Base-by-base conservation (phyloP, 2,329 filamentous ascomycete genomes). In the Escovopsis sp. region DNA sequence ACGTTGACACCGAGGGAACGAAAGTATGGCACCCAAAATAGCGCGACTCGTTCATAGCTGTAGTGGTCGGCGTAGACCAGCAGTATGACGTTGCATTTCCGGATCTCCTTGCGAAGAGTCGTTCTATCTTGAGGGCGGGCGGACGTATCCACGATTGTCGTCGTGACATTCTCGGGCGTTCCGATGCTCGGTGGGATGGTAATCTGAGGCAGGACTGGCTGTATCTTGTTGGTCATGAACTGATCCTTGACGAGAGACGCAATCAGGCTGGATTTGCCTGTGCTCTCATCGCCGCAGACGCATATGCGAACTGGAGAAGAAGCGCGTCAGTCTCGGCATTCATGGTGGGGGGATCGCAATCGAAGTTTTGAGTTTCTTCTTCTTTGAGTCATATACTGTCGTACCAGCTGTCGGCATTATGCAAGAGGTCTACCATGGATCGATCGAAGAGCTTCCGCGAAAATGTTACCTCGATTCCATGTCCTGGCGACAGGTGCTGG, bases 21-120 rank as follows among this genome's bases (percentile, higher is more conserved):
- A 57, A 98, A 96, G 62, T 95, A 93, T 10, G 91, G 91, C 75
- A 98, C 83, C 91, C 91, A 98, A 62, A 96, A 98, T 37, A 98
- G 70, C 4, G 89, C 91, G 4, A 98, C 88, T 32, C 91, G 74
- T 59, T 98, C 91, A 66, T 96, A 98, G 71, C 88, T 96, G 68
- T 98, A 98, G 64, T 96, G 89, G 60, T 98, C 91, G 50, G 88
- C 88, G 62, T 98, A 98, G 42, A 98, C 88, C 35, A 98, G 76
- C 14, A 96, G 72, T 49, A 98, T 96, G 50, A 95, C 89, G 59
- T 95, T 98, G 55, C 83, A 91, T 61, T 95, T 95, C 49, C 91
- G 80, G 47, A 98, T 88, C 65, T 96, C 91, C 58, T 91, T 91
- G 47, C 88, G 82, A 45, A 98, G 70, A 14, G 81, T 88, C 45